Conservation (phyloP, 305 asterid species). For the Coffea humblotiana region DNA sequence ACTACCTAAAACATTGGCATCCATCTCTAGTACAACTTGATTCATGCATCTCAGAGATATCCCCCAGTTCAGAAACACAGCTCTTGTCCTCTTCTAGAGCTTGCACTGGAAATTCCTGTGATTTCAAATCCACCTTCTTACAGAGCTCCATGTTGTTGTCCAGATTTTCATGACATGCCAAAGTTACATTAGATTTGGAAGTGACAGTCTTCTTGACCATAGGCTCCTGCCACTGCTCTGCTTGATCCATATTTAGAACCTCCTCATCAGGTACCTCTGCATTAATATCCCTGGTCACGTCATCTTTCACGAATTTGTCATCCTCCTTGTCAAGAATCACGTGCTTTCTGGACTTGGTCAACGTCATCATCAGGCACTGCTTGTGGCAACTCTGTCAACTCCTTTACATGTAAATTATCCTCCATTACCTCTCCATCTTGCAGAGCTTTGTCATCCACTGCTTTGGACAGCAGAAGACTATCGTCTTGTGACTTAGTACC, state of each 20-base stretch:
- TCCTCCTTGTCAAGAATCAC: conserved; percentile 9
- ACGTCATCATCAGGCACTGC: conserved; percentile 26
- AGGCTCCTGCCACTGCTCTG: not conserved
- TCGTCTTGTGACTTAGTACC: not conserved
- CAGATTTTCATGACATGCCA: not conserved
- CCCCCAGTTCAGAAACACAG: not conserved
- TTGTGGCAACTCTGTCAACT: conserved; percentile 20
- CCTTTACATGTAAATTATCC: conserved; percentile 3
- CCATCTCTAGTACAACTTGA: not conserved
- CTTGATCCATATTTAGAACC: conserved; percentile 4
- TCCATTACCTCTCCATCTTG: not conserved
- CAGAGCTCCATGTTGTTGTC: conserved; percentile 1
- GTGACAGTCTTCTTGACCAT: not conserved
- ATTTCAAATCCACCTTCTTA: not conserved
- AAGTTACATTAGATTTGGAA: not conserved
- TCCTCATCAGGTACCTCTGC: not conserved
- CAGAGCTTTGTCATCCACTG: not conserved
- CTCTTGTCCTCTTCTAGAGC: conserved; percentile 1
- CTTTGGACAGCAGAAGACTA: not conserved
- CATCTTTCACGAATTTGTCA: conserved; percentile 7
- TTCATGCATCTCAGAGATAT: conserved; percentile 5
- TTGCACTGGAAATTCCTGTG: conserved; percentile 19
- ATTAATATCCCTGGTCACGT: not conserved
- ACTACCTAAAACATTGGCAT: too few species aligned
- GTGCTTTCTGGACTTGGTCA: conserved; percentile 4